phyloP scores from a whole-genome alignment of 805 yeast genomes.

The Lipomyces chichibuensis region DNA sequence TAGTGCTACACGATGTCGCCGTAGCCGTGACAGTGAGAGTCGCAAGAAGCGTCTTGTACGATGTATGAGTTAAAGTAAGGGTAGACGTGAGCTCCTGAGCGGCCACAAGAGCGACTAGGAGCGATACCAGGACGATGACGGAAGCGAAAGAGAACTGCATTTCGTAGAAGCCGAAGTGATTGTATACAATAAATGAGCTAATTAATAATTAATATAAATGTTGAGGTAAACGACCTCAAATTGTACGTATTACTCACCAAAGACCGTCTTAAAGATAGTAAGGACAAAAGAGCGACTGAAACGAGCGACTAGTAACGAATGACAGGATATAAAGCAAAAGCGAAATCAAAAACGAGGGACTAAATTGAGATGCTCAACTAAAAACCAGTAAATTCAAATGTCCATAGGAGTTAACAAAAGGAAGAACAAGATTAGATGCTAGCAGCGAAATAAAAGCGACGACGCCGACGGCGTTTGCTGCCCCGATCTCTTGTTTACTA shows the following conservation, averaged over 20 bases:
- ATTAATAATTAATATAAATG: neutral
- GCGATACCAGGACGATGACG: slow-evolving; percentile 6
- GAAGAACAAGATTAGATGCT: neutral
- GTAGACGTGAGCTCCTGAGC: slow-evolving; percentile 18
- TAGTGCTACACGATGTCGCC: slow-evolving; percentile 1
- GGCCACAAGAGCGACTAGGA: slow-evolving; percentile 6
- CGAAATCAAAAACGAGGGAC: neutral
- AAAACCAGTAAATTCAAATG: neutral
- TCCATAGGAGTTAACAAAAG: neutral
- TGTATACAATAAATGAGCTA: neutral
- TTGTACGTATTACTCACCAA: neutral
- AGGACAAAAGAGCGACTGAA: slow-evolving; percentile 3
- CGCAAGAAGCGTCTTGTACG: neutral
- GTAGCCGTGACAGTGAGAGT: slow-evolving; percentile 12
- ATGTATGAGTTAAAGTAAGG: neutral
- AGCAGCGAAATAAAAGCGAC: neutral
- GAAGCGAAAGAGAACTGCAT: slow-evolving; percentile 18
- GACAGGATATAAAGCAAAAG: neutral
- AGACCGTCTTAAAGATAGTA: neutral
- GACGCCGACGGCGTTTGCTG: neutral
- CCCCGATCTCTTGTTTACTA: neutral
- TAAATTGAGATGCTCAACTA: neutral
- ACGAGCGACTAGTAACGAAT: slow-evolving; percentile 1
- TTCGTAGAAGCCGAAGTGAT: neutral
- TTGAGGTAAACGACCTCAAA: neutral